A percentile compares a stretch with the other conserved stretches of the same genome.
These are phyloP conservation scores for Nyssa sinensis DNA, from an alignment of 148 eudicot species.

Conservation along the genomic window DNA sequence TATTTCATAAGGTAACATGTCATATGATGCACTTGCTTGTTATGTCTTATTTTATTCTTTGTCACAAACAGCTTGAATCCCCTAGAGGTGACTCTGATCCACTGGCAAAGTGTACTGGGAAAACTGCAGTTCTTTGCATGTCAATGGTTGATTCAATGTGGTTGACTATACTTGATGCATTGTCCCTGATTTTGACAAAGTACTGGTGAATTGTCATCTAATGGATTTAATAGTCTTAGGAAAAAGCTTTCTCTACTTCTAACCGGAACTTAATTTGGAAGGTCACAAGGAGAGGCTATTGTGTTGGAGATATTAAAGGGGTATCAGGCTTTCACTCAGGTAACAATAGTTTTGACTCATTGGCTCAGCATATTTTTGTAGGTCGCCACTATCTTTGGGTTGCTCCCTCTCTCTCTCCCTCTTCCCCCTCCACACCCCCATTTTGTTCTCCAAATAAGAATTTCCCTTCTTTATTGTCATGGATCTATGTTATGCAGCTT, in stretches of 20 bases:
- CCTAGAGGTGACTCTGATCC: conserved; percentile 72
- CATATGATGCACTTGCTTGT: background rate
- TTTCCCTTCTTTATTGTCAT: too few species aligned
- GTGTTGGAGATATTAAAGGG: conserved; percentile 94
- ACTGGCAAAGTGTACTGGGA: conserved; percentile 63
- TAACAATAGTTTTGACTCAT: conserved; percentile 9
- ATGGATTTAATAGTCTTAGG: background rate
- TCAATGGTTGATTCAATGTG: conserved; percentile 94
- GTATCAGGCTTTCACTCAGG: conserved; percentile 99
- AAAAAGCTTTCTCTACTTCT: conserved; percentile 11
- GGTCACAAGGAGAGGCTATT: conserved; percentile 99
- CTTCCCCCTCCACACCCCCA: too few species aligned
- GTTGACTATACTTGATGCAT: conserved; percentile 87
- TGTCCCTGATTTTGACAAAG: conserved; percentile 87
- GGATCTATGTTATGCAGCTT: background rate
- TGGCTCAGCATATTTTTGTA: background rate
- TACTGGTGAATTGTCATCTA: conserved; percentile 27
- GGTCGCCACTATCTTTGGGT: background rate
- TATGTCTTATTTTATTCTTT: conserved; percentile 16
- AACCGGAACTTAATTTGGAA: conserved; percentile 34
- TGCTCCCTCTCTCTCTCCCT: too few species aligned
- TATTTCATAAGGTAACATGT: background rate
- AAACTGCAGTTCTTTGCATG: conserved; percentile 71
- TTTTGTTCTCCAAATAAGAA: too few species aligned
- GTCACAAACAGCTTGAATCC: conserved; percentile 77